A percentile compares a stretch with the other conserved stretches of the same genome.
These are phyloP conservation scores for Drosera spatulata DNA, from an alignment of 179 eudicot species.

Conservation along the genomic window DNA sequence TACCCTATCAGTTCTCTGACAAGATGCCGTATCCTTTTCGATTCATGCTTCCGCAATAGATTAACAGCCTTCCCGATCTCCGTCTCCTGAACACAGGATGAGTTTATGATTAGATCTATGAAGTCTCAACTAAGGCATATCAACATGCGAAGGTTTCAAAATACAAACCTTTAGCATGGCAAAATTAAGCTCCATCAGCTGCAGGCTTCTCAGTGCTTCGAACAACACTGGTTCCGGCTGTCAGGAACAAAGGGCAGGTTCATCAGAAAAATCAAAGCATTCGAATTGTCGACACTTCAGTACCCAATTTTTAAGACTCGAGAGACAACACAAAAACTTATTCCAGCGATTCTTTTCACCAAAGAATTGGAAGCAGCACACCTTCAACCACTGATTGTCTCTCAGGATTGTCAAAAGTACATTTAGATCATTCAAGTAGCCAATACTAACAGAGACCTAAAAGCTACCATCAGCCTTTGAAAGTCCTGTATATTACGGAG, in stretches of 20 bases:
- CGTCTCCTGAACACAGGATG: slow-evolving; percentile 34
- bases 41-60: slow-evolving; percentile 38
- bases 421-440: too few relatives aligned
- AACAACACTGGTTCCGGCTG: slow-evolving; percentile 66
- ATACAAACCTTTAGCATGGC: slow-evolving; percentile 61
- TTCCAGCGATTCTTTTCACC: too few relatives aligned
- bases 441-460: too few relatives aligned
- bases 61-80: slow-evolving; percentile 75
- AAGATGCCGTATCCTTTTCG: slow-evolving; percentile 43
- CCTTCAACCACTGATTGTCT: too few relatives aligned
- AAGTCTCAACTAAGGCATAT: background rate
- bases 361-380: too few relatives aligned
- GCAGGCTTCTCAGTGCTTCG: slow-evolving; percentile 74
- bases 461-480: too few relatives aligned
- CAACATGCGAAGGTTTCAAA: background rate
- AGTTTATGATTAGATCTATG: background rate
- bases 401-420: too few relatives aligned
- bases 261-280: too few relatives aligned
- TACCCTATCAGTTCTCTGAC: slow-evolving; percentile 52
- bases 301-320: too few relatives aligned
- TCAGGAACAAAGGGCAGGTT: background rate
- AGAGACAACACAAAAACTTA: too few relatives aligned
- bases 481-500: too few relatives aligned
- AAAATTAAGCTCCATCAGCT: slow-evolving; percentile 64
- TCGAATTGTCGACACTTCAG: too few relatives aligned